phyloP scores from a whole-genome alignment of 495 filamentous ascomycete species.

The Neurospora intermedia region DNA sequence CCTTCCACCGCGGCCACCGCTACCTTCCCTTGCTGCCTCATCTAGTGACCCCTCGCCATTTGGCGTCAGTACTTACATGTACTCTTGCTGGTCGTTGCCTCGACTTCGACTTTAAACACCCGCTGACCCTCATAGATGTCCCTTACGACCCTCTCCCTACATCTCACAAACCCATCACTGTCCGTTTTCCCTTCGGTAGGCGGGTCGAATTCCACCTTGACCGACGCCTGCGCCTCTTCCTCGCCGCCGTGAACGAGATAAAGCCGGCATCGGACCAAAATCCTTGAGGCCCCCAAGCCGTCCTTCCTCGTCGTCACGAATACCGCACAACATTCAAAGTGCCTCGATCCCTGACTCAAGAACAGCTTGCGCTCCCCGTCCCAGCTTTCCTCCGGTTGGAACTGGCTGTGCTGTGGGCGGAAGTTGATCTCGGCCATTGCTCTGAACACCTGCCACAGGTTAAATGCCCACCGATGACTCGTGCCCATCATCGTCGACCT shows the following conservation, averaged over 20 bases:
- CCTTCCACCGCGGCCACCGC: not conserved
- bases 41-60: not conserved
- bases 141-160: not conserved
- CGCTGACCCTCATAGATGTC: not conserved
- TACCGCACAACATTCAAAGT: not conserved
- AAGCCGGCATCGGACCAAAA: not conserved
- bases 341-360: slow-evolving; percentile 6
- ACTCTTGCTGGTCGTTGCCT: not conserved
- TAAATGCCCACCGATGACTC: slow-evolving; percentile 8
- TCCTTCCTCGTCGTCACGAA: not conserved
- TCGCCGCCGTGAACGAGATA: not conserved
- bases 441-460: slow-evolving; percentile 3
- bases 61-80: not conserved
- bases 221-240: not conserved
- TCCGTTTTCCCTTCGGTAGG: not conserved
- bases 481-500: slow-evolving; percentile 6
- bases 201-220: not conserved
- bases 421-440: not conserved
- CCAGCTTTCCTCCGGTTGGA: slow-evolving; percentile 11
- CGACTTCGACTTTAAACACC: not conserved
- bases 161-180: not conserved
- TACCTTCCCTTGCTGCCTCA: not conserved
- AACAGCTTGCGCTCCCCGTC: slow-evolving; percentile 8
- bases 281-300: not conserved
- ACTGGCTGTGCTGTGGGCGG: not conserved